These are phyloP conservation scores for Wickerhamomyces silvicola DNA, from an alignment of 805 yeast species.

Conservation along the genomic window DNA sequence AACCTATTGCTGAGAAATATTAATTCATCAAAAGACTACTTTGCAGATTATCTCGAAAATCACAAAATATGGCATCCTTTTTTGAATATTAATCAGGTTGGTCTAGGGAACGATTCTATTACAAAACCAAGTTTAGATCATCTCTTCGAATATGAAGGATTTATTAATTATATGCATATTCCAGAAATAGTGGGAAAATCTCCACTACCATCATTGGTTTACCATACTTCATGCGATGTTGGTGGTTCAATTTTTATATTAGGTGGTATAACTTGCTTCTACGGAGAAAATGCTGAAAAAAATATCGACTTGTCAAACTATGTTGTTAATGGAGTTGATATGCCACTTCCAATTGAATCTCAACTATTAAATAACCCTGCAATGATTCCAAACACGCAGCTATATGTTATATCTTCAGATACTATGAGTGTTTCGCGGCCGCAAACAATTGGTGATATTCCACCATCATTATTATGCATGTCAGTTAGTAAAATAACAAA, in stretches of 20 bases:
- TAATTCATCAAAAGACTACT: too few species aligned
- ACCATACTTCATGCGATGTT: constrained; percentile 37
- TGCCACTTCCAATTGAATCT: constrained; percentile 40
- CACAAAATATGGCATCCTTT: too few species aligned
- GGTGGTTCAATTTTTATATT: constrained; percentile 31
- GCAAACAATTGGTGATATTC: constrained; percentile 34
- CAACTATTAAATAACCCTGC: constrained; percentile 36
- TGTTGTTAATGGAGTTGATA: constrained; percentile 33
- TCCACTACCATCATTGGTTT: constrained; percentile 36
- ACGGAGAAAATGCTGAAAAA: constrained; percentile 18
- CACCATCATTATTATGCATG: constrained; percentile 47
- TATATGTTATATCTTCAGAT: constrained; percentile 32
- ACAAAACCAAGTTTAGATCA: not conserved
- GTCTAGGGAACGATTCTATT: not conserved
- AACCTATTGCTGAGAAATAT: too few species aligned
- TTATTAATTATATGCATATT: constrained; percentile 16
- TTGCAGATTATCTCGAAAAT: too few species aligned
- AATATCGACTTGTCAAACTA: constrained; percentile 29
- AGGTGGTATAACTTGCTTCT: constrained; percentile 38
- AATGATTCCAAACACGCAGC: constrained; percentile 30
- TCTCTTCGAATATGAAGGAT: constrained; percentile 9
- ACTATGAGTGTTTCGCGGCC: constrained; percentile 33
- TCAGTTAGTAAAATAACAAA: constrained; percentile 43
- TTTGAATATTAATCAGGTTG: not conserved
- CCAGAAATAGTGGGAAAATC: constrained; percentile 33